These are phyloP conservation scores for Hura crepitans DNA, from an alignment of 441 rosid genomes.

Conservation along the genomic window DNA sequence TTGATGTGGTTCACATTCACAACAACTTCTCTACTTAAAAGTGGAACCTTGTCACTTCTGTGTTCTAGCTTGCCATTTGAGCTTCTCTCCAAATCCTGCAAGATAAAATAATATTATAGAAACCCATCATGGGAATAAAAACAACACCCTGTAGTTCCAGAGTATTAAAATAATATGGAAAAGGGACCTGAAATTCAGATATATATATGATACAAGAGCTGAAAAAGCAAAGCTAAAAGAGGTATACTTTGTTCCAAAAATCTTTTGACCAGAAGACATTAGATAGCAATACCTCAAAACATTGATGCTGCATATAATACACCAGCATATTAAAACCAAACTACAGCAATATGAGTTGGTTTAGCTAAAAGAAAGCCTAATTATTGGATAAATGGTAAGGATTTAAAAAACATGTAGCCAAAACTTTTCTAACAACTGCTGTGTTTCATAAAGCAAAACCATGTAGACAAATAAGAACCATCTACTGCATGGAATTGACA, in stretches of 20 bases:
- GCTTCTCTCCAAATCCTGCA: constrained; percentile 50
- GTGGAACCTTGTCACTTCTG: constrained; percentile 43
- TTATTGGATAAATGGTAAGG: no score
- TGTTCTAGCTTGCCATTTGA: constrained; percentile 24
- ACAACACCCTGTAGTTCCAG: background rate
- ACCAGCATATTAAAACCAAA: background rate
- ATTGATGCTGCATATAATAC: no score
- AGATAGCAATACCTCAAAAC: background rate
- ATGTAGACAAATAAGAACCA: background rate
- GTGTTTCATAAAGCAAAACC: background rate
- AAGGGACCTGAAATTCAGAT: background rate
- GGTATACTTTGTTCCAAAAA: no score
- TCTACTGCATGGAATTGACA: background rate
- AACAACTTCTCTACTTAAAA: constrained; percentile 47
- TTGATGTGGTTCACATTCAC: constrained; percentile 39
- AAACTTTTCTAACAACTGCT: background rate
- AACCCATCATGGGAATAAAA: constrained; percentile 1
- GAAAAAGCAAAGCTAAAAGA: background rate
- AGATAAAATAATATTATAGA: constrained; percentile 7
- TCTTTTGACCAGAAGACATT: background rate
- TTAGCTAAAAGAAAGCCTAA: no score
- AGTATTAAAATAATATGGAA: background rate
- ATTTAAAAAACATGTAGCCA: no score
- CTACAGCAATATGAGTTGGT: background rate
- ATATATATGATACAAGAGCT: background rate